These are phyloP conservation scores for Aciculosporium take DNA, from an alignment of 2,329 filamentous ascomycete species.

Conservation along the genomic window DNA sequence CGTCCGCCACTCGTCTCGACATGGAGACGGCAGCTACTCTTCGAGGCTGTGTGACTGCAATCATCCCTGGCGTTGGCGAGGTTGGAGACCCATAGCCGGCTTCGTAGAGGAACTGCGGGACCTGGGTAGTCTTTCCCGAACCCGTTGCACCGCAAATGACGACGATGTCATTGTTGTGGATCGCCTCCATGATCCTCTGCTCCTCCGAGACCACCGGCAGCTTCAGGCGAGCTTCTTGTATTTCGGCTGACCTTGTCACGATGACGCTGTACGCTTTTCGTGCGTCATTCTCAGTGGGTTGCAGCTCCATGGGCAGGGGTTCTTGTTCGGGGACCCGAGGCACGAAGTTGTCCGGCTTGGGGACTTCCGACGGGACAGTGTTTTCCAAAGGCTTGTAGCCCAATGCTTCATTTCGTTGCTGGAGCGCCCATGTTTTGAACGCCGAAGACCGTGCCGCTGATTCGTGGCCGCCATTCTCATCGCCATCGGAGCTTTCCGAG, in stretches of 20 bases:
- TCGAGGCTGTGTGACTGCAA: slow-evolving; percentile 87
- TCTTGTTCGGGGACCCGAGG: slow-evolving; percentile 57
- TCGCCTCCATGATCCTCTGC: slow-evolving; percentile 94
- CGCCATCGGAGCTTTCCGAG: slow-evolving; percentile 16
- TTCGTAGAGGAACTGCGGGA: slow-evolving; percentile 93
- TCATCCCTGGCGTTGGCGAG: slow-evolving; percentile 76
- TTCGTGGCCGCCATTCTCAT: slow-evolving; percentile 14
- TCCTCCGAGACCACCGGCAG: slow-evolving; percentile 90
- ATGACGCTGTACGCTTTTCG: slow-evolving; percentile 65
- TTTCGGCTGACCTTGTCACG: slow-evolving; percentile 53
- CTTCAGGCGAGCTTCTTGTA: slow-evolving; percentile 64
- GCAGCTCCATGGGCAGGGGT: slow-evolving; percentile 51
- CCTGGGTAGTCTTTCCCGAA: slow-evolving; percentile 93
- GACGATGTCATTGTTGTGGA: slow-evolving; percentile 79
- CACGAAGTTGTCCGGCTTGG: slow-evolving; percentile 46
- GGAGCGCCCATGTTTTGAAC: slow-evolving; percentile 88
- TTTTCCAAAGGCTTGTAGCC: slow-evolving; percentile 42
- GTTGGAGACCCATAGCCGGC: slow-evolving; percentile 71
- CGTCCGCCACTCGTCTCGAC: slow-evolving; percentile 78
- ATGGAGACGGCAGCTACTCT: slow-evolving; percentile 94
- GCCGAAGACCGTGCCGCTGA: slow-evolving; percentile 37
- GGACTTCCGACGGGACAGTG: slow-evolving; percentile 33
- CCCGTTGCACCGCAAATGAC: slow-evolving; percentile 91
- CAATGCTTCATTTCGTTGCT: slow-evolving; percentile 71
- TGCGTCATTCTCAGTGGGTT: slow-evolving; percentile 41